Evolutionary conservation across 176 grass and related monocot genomes (phyloP), one percentile per base, ranked within the genome.

Genomic region (Thalia dealbata): DNA sequence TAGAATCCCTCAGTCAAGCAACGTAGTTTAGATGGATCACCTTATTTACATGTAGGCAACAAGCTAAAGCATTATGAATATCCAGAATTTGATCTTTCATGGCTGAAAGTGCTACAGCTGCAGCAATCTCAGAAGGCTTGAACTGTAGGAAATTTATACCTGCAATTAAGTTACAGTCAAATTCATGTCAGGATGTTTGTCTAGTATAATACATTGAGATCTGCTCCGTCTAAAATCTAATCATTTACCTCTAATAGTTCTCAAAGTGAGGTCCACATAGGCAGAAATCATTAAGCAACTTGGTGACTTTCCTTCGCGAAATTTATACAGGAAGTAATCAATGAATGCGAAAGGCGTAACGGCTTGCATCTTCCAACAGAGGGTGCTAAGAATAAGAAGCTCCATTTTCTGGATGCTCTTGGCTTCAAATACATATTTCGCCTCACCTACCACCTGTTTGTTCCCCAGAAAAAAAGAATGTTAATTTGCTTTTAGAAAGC

Each of bases 101-200:
- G 14, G 26, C 62, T 26, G 82, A 86, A 45, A 92, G 27, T 21
- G 61, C 89, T 15, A 68, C 89, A 10, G 86, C 76, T 2, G 82
- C 89, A 67, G 92, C 89, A 71, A 92, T 88, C 80, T 90, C 92
- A 74, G 92, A 96, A 80, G 89, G 89, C 73, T 65, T 81, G 77
- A 90, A 96, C 73, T 78, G 50, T n/a, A 96, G 63, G 83, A 92
- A 96, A 60, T 75, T 76, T 26, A 71, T 73, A 41, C 76, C 92
- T 96, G 85, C 25, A 87, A 76, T 29, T 62, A 13, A 55, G 59
- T 77, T 77, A 24, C 73, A 71, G 50, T 83, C 62, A 43, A 73
- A 81, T 63, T 13, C 10, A 58, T 41, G 26, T 46, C 38, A 67
- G 48, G 19, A 30, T 32, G 3, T 14, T n/a, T 24, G n/a, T 27